Percentiles rank a stretch among this genome's conserved stretches.
Evolutionary conservation across 257 asterid genomes (phyloP).

Genomic region (Oldenlandia corymbosa): DNA sequence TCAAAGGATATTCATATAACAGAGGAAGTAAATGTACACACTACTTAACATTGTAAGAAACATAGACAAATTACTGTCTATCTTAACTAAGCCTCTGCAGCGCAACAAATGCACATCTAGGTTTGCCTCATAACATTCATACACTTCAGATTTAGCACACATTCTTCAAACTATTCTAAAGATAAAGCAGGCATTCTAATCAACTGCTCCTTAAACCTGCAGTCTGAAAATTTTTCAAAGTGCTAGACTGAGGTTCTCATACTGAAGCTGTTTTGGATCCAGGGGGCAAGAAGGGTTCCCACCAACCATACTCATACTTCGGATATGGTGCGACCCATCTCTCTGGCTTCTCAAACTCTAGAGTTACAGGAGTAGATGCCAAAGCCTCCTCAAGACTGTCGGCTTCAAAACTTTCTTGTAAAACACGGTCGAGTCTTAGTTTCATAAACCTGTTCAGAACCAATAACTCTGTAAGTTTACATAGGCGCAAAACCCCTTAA

Average conservation of each 20-base stretch:
- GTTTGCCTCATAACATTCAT: constrained; percentile 4
- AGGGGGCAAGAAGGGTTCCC: constrained; percentile 75
- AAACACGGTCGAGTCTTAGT: constrained; percentile 76
- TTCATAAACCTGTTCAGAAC: constrained; percentile 65
- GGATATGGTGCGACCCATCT: constrained; percentile 92
- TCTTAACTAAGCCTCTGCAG: constrained; percentile 19
- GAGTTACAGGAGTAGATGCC: constrained; percentile 53
- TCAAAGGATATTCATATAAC: background rate
- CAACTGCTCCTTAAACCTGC: constrained; percentile 19
- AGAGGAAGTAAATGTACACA: constrained; percentile 1
- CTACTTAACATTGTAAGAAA: background rate
- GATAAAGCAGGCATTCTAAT: background rate
- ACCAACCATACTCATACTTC: constrained; percentile 81
- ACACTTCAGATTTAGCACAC: constrained; percentile 4
- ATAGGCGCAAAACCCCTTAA: background rate
- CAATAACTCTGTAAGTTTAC: background rate
- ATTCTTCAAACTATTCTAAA: constrained; percentile 7
- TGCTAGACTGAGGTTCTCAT: constrained; percentile 23
- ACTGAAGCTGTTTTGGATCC: constrained; percentile 39
- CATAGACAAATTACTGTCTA: background rate
- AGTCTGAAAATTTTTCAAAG: constrained; percentile 19
- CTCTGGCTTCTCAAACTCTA: constrained; percentile 69
- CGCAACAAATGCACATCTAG: constrained; percentile 12
- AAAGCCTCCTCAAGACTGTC: constrained; percentile 73
- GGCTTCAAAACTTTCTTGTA: constrained; percentile 71